phyloP scores from a whole-genome alignment of 2,329 filamentous ascomycete species.

The Aspergillus fructus region DNA sequence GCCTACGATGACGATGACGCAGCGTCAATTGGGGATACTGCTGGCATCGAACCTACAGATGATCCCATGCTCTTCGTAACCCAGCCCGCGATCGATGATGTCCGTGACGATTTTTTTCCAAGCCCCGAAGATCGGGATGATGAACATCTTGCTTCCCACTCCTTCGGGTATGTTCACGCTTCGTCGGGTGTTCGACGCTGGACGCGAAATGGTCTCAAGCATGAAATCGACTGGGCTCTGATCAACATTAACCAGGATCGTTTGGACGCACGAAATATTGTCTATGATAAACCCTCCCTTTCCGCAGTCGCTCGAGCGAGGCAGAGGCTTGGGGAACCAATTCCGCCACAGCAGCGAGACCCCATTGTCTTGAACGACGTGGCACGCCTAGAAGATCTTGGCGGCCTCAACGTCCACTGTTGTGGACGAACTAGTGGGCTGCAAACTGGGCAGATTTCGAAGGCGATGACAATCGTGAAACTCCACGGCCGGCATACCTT shows the following conservation, averaged over 20 bases:
- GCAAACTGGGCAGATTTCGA: slow-evolving; percentile 74
- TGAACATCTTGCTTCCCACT: slow-evolving; percentile 79
- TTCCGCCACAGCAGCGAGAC: slow-evolving; percentile 30
- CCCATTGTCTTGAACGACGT: slow-evolving; percentile 56
- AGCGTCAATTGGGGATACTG: slow-evolving; percentile 68
- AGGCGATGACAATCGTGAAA: slow-evolving; percentile 78
- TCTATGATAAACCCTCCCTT: slow-evolving; percentile 41
- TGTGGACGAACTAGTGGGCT: slow-evolving; percentile 83
- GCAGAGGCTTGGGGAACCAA: slow-evolving; percentile 54
- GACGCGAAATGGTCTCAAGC: slow-evolving; percentile 67
- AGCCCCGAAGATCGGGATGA: slow-evolving; percentile 71
- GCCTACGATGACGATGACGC: slow-evolving; percentile 58
- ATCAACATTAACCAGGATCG: slow-evolving; percentile 75
- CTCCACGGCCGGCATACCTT: slow-evolving; percentile 81
- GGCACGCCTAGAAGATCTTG: slow-evolving; percentile 57
- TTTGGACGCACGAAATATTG: slow-evolving; percentile 68
- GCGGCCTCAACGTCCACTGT: slow-evolving; percentile 79
- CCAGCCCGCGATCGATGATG: slow-evolving; percentile 86
- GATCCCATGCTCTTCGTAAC: slow-evolving; percentile 80
- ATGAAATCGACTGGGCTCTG: slow-evolving; percentile 95
- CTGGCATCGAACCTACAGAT: slow-evolving; percentile 71
- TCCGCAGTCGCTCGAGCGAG: slow-evolving; percentile 25
- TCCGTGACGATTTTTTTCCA: slow-evolving; percentile 79
- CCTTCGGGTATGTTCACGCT: slow-evolving; percentile 80
- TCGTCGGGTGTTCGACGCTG: slow-evolving; percentile 85